Evolutionary conservation across 2,329 filamentous ascomycete genomes (phyloP).

Genomic region (Thelonectria discophora): DNA sequence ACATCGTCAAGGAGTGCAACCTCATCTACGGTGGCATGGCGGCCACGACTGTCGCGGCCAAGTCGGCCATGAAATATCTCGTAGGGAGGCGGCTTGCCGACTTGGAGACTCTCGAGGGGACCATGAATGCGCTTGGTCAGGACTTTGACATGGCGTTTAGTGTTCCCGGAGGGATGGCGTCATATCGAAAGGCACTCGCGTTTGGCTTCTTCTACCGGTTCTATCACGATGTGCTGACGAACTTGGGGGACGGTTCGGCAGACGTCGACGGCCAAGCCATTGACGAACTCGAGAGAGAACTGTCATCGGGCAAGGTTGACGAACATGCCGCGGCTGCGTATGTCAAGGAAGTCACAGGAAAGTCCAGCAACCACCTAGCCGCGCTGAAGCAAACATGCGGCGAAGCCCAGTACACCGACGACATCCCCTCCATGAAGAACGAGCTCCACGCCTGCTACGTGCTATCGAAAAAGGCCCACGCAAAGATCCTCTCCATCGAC

Average conservation of each 20-base stretch:
- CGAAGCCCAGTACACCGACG: constrained; percentile 95
- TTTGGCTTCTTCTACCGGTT: constrained; percentile 97
- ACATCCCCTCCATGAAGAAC: constrained; percentile 86
- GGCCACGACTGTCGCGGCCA: constrained; percentile 87
- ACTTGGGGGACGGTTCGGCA: constrained; percentile 58
- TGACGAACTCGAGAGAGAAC: constrained; percentile 83
- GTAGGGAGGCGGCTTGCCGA: constrained; percentile 82
- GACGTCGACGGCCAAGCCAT: constrained; percentile 77
- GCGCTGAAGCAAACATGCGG: constrained; percentile 94
- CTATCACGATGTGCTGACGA: constrained; percentile 85
- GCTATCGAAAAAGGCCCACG: constrained; percentile 86
- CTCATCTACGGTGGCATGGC: constrained; percentile 97
- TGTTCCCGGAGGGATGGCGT: constrained; percentile 97
- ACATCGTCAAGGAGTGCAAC: constrained; percentile 77
- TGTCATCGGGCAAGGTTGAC: constrained; percentile 85
- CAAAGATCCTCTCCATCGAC: constrained; percentile 83
- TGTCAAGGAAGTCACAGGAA: constrained; percentile 82
- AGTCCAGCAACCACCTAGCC: constrained; percentile 85
- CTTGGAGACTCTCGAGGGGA: constrained; percentile 83
- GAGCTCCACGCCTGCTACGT: constrained; percentile 91
- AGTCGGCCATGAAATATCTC: constrained; percentile 77
- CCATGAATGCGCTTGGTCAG: constrained; percentile 86
- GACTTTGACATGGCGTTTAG: constrained; percentile 91
- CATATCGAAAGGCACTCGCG: constrained; percentile 89
- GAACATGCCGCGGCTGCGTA: constrained; percentile 79